These are phyloP conservation scores for Cymbidium sinense DNA, from an alignment of 106 monocot genomes.

Conservation along the genomic window DNA sequence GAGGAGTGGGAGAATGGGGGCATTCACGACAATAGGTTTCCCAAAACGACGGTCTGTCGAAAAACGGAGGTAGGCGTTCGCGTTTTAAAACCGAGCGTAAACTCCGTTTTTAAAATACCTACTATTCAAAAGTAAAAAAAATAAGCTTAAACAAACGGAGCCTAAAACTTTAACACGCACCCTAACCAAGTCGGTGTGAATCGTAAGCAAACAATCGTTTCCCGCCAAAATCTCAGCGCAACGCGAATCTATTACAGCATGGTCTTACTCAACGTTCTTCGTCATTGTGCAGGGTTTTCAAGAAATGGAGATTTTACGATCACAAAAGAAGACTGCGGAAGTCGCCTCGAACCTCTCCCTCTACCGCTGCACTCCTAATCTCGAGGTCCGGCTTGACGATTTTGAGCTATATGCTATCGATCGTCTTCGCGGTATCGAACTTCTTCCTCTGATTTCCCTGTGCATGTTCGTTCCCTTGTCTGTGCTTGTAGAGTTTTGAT, in stretches of 20 bases:
- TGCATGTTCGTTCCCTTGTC: neutral
- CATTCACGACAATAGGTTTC: too few relatives aligned
- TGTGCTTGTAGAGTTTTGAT: neutral
- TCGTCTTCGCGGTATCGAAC: slow-evolving; percentile 60
- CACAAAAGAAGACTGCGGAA: slow-evolving; percentile 35
- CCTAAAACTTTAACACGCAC: too few relatives aligned
- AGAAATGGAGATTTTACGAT: slow-evolving; percentile 76
- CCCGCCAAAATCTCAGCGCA: slow-evolving; percentile 2
- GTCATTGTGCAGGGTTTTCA: neutral
- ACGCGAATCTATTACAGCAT: too few relatives aligned
- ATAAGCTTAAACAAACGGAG: too few relatives aligned
- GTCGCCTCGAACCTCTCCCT: slow-evolving; percentile 34
- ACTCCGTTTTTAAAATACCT: too few relatives aligned
- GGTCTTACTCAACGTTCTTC: neutral
- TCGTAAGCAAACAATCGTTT: neutral
- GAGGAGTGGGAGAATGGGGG: too few relatives aligned
- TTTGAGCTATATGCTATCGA: slow-evolving; percentile 89
- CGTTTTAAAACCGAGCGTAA: too few relatives aligned
- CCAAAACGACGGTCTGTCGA: too few relatives aligned
- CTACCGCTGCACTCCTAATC: slow-evolving; percentile 52
- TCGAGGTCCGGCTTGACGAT: slow-evolving; percentile 82
- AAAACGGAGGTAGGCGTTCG: too few relatives aligned
- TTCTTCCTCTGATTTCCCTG: neutral
- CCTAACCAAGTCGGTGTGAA: too few relatives aligned
- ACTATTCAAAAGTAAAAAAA: too few relatives aligned